phyloP scores from a whole-genome alignment of 2,329 filamentous ascomycete genomes.

The Diplodia mutila region DNA sequence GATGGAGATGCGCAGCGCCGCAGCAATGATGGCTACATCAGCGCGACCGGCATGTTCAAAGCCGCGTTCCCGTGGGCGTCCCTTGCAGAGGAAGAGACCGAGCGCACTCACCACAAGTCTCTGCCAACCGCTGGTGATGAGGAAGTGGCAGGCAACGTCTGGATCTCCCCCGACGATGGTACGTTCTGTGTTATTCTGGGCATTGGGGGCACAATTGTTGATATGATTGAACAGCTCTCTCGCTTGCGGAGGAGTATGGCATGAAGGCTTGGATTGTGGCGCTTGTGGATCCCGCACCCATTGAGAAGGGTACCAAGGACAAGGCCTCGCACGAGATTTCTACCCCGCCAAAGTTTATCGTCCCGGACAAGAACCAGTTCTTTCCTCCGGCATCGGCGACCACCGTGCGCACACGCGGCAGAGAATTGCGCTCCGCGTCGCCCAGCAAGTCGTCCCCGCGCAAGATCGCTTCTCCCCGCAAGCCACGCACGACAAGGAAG shows the following conservation, averaged over 20 bases:
- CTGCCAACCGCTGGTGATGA: constrained; percentile 80
- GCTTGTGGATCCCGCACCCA: constrained; percentile 86
- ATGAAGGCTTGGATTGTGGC: constrained; percentile 88
- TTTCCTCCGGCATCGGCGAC: constrained; percentile 38
- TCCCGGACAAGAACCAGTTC: constrained; percentile 48
- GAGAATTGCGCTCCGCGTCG: constrained; percentile 63
- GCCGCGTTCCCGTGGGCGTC: constrained; percentile 82
- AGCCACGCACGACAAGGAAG: constrained; percentile 53
- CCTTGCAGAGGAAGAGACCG: constrained; percentile 70
- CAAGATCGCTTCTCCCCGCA: constrained; percentile 58
- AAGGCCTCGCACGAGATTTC: constrained; percentile 72
- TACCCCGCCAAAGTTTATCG: constrained; percentile 78
- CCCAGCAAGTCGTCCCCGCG: constrained; percentile 56
- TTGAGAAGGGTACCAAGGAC: constrained; percentile 67
- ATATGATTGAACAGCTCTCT: constrained; percentile 64
- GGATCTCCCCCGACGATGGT: constrained; percentile 82
- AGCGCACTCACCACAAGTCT: constrained; percentile 83
- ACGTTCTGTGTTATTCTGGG: constrained; percentile 30
- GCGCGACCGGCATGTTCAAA: constrained; percentile 91
- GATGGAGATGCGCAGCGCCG: constrained; percentile 60
- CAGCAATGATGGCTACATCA: constrained; percentile 81
- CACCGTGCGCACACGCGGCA: constrained; percentile 44
- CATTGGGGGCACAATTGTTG: neutral
- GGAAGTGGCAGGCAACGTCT: constrained; percentile 95
- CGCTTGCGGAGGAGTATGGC: constrained; percentile 82